Percentiles rank a stretch among this genome's conserved stretches.
These are phyloP conservation scores for Peronospora destructor DNA, from an alignment of 352 stramenopile species.

Conservation along the genomic window DNA sequence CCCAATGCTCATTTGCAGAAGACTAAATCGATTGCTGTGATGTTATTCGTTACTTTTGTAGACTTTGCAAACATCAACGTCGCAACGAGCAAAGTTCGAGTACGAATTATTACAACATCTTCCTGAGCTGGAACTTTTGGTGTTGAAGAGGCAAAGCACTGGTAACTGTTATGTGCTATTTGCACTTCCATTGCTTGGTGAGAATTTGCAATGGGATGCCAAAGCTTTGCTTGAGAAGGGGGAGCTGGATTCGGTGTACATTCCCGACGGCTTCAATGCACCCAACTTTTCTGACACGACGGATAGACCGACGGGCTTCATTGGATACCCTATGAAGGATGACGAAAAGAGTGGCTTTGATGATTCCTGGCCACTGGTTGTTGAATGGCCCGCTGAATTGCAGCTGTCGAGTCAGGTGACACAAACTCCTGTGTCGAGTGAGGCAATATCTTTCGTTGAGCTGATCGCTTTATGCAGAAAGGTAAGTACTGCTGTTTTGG, in stretches of 20 bases:
- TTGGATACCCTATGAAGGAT: conserved; percentile 22
- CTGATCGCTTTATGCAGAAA: conserved; percentile 31
- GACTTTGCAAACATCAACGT: conserved; percentile 8
- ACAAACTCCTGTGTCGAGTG: conserved; percentile 22
- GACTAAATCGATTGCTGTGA: background rate
- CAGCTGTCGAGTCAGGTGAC: conserved; percentile 37
- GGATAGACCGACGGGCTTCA: conserved; percentile 15
- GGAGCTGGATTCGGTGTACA: conserved; percentile 15
- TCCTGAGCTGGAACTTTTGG: conserved; percentile 27
- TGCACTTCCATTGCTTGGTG: conserved; percentile 29
- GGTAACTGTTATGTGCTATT: conserved; percentile 21
- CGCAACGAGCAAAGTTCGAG: conserved; percentile 33
- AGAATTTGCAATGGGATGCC: conserved; percentile 19
- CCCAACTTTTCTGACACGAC: conserved; percentile 20
- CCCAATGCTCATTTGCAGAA: background rate
- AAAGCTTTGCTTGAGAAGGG: conserved; percentile 7
- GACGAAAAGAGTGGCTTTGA: conserved; percentile 4
- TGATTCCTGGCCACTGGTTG: conserved; percentile 14
- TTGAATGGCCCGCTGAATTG: conserved; percentile 33
- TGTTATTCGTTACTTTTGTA: conserved; percentile 2
- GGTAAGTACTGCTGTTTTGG: conserved; percentile 10
- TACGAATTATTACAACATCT: conserved; percentile 39
- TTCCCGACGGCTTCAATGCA: conserved; percentile 24
- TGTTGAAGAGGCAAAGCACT: conserved; percentile 5
- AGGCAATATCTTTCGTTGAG: conserved; percentile 31